phyloP scores from a whole-genome alignment of 139 green algal genomes.

The Tetraselmis striata region DNA sequence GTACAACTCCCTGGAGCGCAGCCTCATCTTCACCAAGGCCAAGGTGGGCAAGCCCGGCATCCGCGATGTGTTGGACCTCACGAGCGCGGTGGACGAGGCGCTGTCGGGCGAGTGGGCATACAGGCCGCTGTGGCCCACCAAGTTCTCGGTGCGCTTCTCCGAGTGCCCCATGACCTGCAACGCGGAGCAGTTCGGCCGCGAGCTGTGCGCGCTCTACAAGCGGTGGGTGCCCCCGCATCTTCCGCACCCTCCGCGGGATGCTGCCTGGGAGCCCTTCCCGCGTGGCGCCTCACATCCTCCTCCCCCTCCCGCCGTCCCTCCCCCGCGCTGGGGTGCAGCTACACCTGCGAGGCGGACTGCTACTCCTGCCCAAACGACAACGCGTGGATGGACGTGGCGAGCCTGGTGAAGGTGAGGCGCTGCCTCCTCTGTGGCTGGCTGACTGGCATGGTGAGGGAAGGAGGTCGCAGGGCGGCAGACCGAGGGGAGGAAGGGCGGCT shows the following conservation, averaged over 20 bases:
- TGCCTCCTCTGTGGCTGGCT: too few species aligned
- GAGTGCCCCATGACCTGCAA: not conserved
- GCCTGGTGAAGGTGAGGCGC: not conserved
- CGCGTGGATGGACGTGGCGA: not conserved
- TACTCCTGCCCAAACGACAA: not conserved
- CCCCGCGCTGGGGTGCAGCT: not conserved
- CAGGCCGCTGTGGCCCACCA: not conserved
- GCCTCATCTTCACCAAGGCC: not conserved
- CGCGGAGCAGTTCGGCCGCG: not conserved
- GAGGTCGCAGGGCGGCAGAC: too few species aligned
- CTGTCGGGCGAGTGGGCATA: not conserved
- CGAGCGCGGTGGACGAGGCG: not conserved
- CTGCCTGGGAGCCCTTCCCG: too few species aligned
- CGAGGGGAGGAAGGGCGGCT: too few species aligned
- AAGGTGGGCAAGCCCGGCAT: not conserved
- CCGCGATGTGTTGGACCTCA: not conserved
- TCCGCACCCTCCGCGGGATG: too few species aligned
- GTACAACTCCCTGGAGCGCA: not conserved
- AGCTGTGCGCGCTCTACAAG: not conserved
- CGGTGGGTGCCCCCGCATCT: too few species aligned
- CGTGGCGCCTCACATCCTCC: too few species aligned
- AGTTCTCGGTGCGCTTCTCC: not conserved
- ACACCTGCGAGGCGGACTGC: not conserved
- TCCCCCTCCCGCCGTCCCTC: too few species aligned
- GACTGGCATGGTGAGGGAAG: too few species aligned